phyloP scores from a whole-genome alignment of 441 rosid species.

The Gossypium trilobum region DNA sequence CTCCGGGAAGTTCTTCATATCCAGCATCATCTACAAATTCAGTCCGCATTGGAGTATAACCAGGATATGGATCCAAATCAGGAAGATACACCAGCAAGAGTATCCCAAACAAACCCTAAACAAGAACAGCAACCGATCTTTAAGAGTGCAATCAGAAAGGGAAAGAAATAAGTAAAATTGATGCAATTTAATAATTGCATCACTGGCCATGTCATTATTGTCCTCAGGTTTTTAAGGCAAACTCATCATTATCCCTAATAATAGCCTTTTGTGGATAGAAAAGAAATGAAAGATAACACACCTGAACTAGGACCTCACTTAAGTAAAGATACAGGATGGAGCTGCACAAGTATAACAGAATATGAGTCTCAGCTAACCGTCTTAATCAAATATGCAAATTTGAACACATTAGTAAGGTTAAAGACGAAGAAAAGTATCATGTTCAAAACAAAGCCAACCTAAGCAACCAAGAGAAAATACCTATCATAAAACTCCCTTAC shows the following conservation, averaged over 20 bases:
- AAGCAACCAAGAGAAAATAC: slow-evolving; percentile 30
- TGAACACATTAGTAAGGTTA: not conserved
- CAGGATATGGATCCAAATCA: slow-evolving; percentile 78
- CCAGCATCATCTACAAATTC: slow-evolving; percentile 53
- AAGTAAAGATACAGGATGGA: slow-evolving; percentile 60
- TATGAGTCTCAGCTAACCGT: slow-evolving; percentile 19
- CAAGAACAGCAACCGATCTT: slow-evolving; percentile 14
- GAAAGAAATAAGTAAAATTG: slow-evolving; percentile 10
- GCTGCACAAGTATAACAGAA: slow-evolving; percentile 39
- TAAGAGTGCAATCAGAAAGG: not conserved
- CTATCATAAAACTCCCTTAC: slow-evolving; percentile 60
- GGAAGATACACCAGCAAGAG: slow-evolving; percentile 73
- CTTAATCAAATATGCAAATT: slow-evolving; percentile 1
- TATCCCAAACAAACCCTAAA: slow-evolving; percentile 73
- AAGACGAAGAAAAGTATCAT: not conserved
- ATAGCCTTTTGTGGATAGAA: not conserved
- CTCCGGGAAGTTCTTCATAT: slow-evolving; percentile 84
- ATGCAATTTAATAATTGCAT: not conserved
- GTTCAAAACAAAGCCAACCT: not conserved
- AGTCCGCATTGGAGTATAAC: slow-evolving; percentile 50
- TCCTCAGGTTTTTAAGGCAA: slow-evolving; percentile 2
- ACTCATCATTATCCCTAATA: not conserved
- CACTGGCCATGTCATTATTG: not conserved
- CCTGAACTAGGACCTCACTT: slow-evolving; percentile 79
- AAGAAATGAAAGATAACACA: slow-evolving; percentile 30